Percentiles rank a stretch among this genome's conserved stretches.
Evolutionary conservation across 2,329 filamentous ascomycete species (phyloP).

Genomic region (Plectosphaerella cucumerina): DNA sequence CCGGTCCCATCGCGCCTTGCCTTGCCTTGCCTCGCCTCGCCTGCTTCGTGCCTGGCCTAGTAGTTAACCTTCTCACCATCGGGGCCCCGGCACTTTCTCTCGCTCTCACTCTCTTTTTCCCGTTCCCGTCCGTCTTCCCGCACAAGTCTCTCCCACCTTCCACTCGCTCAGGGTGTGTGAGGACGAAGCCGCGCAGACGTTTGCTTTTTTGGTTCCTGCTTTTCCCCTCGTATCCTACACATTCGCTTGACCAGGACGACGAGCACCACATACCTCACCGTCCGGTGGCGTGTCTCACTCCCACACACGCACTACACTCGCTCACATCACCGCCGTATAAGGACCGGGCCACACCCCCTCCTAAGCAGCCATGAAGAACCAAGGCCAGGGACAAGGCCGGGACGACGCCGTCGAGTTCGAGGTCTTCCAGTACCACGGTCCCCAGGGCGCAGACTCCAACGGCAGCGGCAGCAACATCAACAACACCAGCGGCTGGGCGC

Average conservation of each 20-base stretch:
- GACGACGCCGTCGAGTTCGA: constrained; percentile 32
- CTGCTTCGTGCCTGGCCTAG: no score
- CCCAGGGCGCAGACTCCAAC: constrained; percentile 2
- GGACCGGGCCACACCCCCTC: no score
- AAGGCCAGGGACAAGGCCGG: constrained; percentile 22
- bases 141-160: no score
- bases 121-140: no score
- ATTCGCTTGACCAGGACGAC: not conserved
- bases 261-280: not conserved
- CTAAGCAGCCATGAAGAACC: constrained; percentile 20
- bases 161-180: no score
- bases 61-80: no score
- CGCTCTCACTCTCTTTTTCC: no score
- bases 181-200: no score
- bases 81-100: no score
- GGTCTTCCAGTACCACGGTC: constrained; percentile 20
- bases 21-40: no score
- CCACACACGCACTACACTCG: not conserved
- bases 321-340: not conserved
- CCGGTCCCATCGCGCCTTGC: no score
- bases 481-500: not conserved
- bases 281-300: not conserved
- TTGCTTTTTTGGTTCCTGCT: not conserved
- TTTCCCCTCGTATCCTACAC: not conserved
- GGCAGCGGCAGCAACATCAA: constrained; percentile 17